Evolutionary conservation across 495 filamentous ascomycete genomes (phyloP).

Genomic region (Clohesyomyces aquaticus): DNA sequence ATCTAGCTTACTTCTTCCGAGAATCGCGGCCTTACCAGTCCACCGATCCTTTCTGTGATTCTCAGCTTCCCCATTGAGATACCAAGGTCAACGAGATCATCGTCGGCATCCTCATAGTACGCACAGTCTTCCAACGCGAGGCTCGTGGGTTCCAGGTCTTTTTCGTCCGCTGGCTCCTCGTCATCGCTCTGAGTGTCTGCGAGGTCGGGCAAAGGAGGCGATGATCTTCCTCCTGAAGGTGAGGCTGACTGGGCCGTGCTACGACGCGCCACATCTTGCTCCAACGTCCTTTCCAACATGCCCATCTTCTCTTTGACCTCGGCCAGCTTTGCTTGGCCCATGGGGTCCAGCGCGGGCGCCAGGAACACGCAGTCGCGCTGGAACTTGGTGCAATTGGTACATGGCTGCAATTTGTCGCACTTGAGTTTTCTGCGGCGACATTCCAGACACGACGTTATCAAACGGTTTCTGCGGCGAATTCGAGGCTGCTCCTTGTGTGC

Average conservation of each 20-base stretch:
- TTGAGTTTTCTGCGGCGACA: conserved; percentile 79
- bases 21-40: conserved; percentile 59
- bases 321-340: conserved; percentile 61
- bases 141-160: conserved; percentile 57
- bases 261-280: conserved; percentile 56
- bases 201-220: conserved; percentile 35
- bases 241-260: conserved; percentile 10
- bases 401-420: conserved; percentile 76
- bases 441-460: conserved; percentile 71
- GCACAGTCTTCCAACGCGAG: conserved; percentile 64
- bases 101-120: conserved; percentile 62
- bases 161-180: conserved; percentile 50
- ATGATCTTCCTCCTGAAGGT: not conserved
- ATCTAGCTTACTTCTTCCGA: conserved; percentile 61
- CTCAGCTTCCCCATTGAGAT: conserved; percentile 70
- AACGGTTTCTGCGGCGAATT: conserved; percentile 67
- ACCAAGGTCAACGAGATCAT: conserved; percentile 71
- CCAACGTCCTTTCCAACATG: conserved; percentile 62
- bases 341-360: conserved; percentile 62
- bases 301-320: conserved; percentile 75
- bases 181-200: conserved; percentile 46
- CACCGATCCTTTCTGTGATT: conserved; percentile 72
- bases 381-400: conserved; percentile 68
- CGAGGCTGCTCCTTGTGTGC: conserved; percentile 23
- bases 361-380: conserved; percentile 68